Conservation (phyloP, 1,284 basidiomycete genomes). For the Malassezia pachydermatis region DNA sequence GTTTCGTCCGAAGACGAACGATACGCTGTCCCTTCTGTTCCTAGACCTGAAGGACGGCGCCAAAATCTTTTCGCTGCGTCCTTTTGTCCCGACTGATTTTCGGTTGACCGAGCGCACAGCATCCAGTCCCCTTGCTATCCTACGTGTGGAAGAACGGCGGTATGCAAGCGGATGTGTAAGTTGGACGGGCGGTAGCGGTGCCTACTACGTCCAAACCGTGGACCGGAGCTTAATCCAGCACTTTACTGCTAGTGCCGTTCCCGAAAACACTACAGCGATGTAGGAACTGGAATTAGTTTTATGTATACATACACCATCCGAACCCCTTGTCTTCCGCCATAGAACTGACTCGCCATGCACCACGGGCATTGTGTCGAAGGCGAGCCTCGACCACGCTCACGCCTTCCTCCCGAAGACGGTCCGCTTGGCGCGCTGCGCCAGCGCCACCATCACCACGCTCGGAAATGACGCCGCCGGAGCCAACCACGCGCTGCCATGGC, state of each 20-base stretch:
- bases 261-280: background rate
- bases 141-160: slow-evolving; percentile 31
- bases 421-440: slow-evolving; percentile 33
- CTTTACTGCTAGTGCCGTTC: slow-evolving; percentile 1
- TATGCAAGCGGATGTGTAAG: slow-evolving; percentile 37
- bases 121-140: slow-evolving; percentile 37
- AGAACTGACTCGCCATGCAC: slow-evolving; percentile 6
- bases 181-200: slow-evolving; percentile 43
- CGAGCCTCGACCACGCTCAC: slow-evolving; percentile 27
- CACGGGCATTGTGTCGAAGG: background rate
- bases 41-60: slow-evolving; percentile 54
- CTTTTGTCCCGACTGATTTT: slow-evolving; percentile 53
- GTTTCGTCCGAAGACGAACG: slow-evolving; percentile 52
- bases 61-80: slow-evolving; percentile 53
- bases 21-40: slow-evolving; percentile 53
- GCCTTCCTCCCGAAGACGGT: slow-evolving; percentile 26
- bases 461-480: slow-evolving; percentile 35
- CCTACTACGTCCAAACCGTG: slow-evolving; percentile 41
- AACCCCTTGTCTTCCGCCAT: background rate
- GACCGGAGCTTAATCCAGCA: slow-evolving; percentile 21
- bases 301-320: slow-evolving; percentile 14
- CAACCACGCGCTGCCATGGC: slow-evolving; percentile 42
- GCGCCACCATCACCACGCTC: slow-evolving; percentile 42
- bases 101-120: slow-evolving; percentile 50
- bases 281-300: slow-evolving; percentile 3